Evolutionary conservation across 768 basidiomycete genomes (phyloP).

Genomic region (Collybiopsis luxurians): DNA sequence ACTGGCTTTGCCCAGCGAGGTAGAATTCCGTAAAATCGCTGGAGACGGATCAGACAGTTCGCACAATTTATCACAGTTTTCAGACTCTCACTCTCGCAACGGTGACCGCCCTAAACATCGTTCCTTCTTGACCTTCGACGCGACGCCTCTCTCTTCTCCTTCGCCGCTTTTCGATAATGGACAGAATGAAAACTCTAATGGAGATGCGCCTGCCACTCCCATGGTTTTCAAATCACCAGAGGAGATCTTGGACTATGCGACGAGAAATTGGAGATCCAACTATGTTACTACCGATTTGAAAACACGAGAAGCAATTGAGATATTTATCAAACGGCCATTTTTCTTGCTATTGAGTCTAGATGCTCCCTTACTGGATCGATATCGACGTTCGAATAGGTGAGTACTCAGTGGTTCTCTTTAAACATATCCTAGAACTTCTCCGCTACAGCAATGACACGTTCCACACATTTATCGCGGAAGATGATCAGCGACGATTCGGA

Average conservation of each 20-base stretch:
- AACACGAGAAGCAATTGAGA: constrained; percentile 52
- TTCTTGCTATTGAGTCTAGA: constrained; percentile 84
- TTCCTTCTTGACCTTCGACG: constrained; percentile 37
- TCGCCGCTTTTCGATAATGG: constrained; percentile 16
- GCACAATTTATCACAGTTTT: neutral
- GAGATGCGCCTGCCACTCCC: constrained; percentile 19
- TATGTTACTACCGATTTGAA: constrained; percentile 80
- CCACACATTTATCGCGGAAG: constrained; percentile 68
- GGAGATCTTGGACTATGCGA: constrained; percentile 70
- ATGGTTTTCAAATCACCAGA: constrained; percentile 42
- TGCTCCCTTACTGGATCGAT: constrained; percentile 75
- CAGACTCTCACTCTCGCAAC: too few species aligned
- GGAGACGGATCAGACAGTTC: neutral
- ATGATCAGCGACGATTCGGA: constrained; percentile 75
- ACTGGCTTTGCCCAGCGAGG: constrained; percentile 21
- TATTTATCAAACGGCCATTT: constrained; percentile 85
- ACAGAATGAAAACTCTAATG: constrained; percentile 11
- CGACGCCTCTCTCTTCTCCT: constrained; percentile 20
- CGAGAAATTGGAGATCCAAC: constrained; percentile 73
- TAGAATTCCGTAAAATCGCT: neutral
- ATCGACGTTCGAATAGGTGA: constrained; percentile 52
- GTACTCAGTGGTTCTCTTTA: constrained; percentile 15
- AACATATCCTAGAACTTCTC: neutral
- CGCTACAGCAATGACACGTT: constrained; percentile 37
- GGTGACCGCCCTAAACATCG: too few species aligned